Base-by-base conservation (phyloP, 805 yeast species). In the Myxozyma lipomycoides region DNA sequence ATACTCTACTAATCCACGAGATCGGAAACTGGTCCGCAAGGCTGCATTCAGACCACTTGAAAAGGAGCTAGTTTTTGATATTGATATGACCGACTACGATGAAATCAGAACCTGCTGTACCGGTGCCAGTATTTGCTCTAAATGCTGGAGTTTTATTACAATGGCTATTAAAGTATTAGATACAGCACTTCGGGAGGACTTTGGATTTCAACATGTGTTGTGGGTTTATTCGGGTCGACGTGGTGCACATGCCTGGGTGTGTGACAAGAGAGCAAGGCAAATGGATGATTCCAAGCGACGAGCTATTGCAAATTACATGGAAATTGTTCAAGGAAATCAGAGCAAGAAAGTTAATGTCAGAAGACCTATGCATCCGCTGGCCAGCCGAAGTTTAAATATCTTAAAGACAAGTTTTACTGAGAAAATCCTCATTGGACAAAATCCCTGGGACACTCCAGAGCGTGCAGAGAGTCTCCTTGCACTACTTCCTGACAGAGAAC, bases 161-260 rank as follows among this genome's bases (percentile, higher is more conserved):
- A 79, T 90, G 23, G 96, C 97, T 1, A 79, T 89, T 51, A 78
- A 81, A 61, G 79, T 90, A 42, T 71, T 93, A 52, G 86, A 85
- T 53, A 64, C 67, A 1, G 84, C 95, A 0, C 73, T 93, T 46
- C 71, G 79, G 46, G 88, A 87, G 45, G 98, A 91, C 67, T 93
- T 93, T 68, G 98, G 96, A 0, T 90, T 86, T 67, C 71, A 81
- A 52, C 83, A 87, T 67, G 73, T 88, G 64, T 73, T 93, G 44
- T 93, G 98, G 98, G 96, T 91, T 3, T 93, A 87, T 64, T 88
- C 96, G 0, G 98, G 98, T 42, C 84, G 98, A 74, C 86, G 98
- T 78, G 98, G 98, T 68, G 95, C 95, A 15, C 98, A 93, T 74
- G 95, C 98, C 63, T 93, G 98, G 98, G 77, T 93, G 22, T 86